Conservation (phyloP, 805 yeast genomes). For the Candida hispaniensis region DNA sequence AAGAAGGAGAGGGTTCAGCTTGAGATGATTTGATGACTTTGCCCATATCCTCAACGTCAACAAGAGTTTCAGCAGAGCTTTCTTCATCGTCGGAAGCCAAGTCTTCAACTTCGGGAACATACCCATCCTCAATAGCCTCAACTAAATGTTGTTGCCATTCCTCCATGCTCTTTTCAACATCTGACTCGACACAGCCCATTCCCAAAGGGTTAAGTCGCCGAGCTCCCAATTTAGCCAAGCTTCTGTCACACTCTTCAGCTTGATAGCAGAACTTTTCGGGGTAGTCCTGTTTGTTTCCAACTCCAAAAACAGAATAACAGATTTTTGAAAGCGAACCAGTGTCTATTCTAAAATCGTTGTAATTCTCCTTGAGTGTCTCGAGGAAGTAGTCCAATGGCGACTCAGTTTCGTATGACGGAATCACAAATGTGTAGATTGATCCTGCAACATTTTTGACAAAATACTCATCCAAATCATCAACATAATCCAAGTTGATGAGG, state of each 20-base stretch:
- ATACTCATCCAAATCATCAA: conserved; percentile 74
- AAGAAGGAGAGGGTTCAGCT: conserved; percentile 20
- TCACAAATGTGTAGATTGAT: conserved; percentile 56
- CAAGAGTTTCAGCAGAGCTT: conserved; percentile 37
- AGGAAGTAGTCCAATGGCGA: conserved; percentile 83
- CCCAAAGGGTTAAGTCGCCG: conserved; percentile 78
- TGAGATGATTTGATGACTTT: conserved; percentile 34
- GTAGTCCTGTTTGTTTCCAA: conserved; percentile 86
- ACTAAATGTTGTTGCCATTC: conserved; percentile 60
- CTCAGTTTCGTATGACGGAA: conserved; percentile 88
- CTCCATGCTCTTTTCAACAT: conserved; percentile 40
- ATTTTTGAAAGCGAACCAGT: conserved; percentile 61
- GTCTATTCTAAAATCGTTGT: conserved; percentile 76
- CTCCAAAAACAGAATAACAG: conserved; percentile 68
- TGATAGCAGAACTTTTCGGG: conserved; percentile 75
- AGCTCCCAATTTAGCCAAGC: conserved; percentile 75
- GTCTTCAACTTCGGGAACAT: conserved; percentile 53
- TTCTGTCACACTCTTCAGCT: conserved; percentile 60
- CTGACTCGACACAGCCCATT: conserved; percentile 63
- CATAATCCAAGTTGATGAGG: conserved; percentile 62
- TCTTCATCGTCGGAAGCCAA: conserved; percentile 38
- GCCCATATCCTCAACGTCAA: conserved; percentile 88
- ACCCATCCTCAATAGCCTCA: conserved; percentile 49
- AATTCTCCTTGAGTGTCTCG: conserved; percentile 69
- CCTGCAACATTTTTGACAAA: conserved; percentile 41